A percentile compares a stretch with the other conserved stretches of the same genome.
Evolutionary conservation across 768 basidiomycete species (phyloP).

Genomic region (Phylloporus sp.): DNA sequence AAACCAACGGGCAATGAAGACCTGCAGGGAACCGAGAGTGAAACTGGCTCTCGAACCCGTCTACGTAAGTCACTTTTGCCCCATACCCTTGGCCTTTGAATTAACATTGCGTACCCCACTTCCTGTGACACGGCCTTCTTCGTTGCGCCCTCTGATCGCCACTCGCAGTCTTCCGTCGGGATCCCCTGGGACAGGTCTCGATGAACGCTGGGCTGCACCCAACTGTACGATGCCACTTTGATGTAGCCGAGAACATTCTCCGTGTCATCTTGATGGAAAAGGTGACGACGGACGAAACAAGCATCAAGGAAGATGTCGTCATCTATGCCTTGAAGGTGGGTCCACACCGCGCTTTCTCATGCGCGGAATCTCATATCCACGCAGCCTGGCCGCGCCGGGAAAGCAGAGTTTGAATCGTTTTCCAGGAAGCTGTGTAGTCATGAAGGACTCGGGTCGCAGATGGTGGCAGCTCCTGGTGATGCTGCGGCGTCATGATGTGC

Average conservation of each 20-base stretch:
- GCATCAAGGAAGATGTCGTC: constrained; percentile 41
- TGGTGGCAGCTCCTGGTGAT: background rate
- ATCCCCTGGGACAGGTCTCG: constrained; percentile 65
- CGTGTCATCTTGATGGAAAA: constrained; percentile 54
- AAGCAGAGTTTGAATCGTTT: constrained; percentile 53
- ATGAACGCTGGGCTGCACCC: constrained; percentile 60
- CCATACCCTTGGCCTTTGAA: constrained; percentile 17
- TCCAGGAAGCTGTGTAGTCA: constrained; percentile 41
- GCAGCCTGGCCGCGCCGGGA: constrained; percentile 40
- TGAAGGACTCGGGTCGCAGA: constrained; percentile 27
- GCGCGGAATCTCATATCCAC: background rate
- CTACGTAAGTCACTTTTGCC: constrained; percentile 29
- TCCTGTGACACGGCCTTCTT: background rate
- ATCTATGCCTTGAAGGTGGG: constrained; percentile 65
- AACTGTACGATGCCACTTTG: constrained; percentile 55
- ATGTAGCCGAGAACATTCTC: constrained; percentile 50
- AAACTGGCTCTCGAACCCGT: constrained; percentile 21
- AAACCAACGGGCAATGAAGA: constrained; percentile 1
- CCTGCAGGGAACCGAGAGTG: constrained; percentile 4
- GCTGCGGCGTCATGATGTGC: constrained; percentile 13
- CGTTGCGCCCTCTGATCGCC: background rate
- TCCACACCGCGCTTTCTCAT: background rate
- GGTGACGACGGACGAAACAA: constrained; percentile 23
- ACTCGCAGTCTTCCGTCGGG: constrained; percentile 60
- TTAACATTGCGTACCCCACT: constrained; percentile 11